Base-by-base conservation (phyloP, 768 basidiomycete genomes). In the Panus rudis region DNA sequence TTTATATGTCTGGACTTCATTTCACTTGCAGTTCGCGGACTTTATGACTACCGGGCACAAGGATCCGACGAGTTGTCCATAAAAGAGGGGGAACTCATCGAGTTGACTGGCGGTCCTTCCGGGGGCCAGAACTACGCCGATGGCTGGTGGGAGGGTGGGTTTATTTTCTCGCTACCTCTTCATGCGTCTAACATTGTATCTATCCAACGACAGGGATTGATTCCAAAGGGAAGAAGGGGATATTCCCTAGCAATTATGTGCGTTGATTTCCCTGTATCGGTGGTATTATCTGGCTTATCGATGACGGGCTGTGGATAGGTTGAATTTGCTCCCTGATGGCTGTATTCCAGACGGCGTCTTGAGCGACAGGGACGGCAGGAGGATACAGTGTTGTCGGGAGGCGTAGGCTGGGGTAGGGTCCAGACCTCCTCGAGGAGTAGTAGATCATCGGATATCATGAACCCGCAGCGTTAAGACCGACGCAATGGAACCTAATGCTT, bases 191-290 rank as follows among this genome's bases (percentile, higher is more conserved):
- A 19, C 22, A 38, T 37, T 32, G 52, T 54, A 57, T 51, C 48
- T 19, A 53, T 30, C 10, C 28, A 30, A 57, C 51, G 49, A 35
- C 59, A 87, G 85, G 85, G 43, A 67, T 77, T 49, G 74, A 79
- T 51, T 61, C 66, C 39, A 58, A 63, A 43, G 81, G 85, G 42
- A 67, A 60, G 58, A 86, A 77, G 61, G 87, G 87, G 4, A 87
- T 90, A 54, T 91, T 91, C 66, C 88, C 88, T 21, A 87, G 83
- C 63, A 89, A 87, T 65, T 90, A 90, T 71, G 88, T 90, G 63
- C 62, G 86, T 72, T 38, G 41, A 46, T 39, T 49, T 39, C 41
- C 34, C 37, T 13, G 31, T 37, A 45, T 30, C 28, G 28, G 28
- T 30, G 28, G 28, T 30, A 30, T 30, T n/a, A n/a, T n/a, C n/a